Conservation (phyloP, 352 stramenopile genomes). For the Globisporangium solare region DNA sequence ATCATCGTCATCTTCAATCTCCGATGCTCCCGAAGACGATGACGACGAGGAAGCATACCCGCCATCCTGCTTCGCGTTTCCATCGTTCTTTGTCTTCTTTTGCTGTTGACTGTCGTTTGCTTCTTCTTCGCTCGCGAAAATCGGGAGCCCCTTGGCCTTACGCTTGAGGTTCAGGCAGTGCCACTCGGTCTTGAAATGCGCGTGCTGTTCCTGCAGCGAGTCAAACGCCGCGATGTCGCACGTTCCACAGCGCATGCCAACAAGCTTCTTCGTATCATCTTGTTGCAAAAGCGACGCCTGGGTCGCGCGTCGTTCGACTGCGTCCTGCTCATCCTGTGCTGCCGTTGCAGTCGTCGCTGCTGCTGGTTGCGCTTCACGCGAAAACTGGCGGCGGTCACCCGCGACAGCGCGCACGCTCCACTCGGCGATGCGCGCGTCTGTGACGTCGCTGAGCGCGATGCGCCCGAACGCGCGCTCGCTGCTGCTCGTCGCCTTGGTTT, state of each 20-base stretch:
- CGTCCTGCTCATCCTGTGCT: slow-evolving; percentile 3
- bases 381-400: slow-evolving; percentile 44
- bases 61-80: slow-evolving; percentile 3
- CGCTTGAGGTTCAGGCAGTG: slow-evolving; percentile 84
- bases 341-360: slow-evolving; percentile 5
- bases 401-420: slow-evolving; percentile 65
- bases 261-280: slow-evolving; percentile 27
- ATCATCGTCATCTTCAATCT: slow-evolving; percentile 47
- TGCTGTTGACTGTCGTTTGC: slow-evolving; percentile 17
- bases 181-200: slow-evolving; percentile 80
- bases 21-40: slow-evolving; percentile 32
- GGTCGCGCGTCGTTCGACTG: slow-evolving; percentile 21
- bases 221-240: slow-evolving; percentile 67
- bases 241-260: slow-evolving; percentile 64
- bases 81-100: slow-evolving; percentile 19
- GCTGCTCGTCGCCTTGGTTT: slow-evolving; percentile 9
- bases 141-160: slow-evolving; percentile 43
- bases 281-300: slow-evolving; percentile 32
- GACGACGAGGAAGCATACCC: slow-evolving; percentile 24
- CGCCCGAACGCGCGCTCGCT: slow-evolving; percentile 51
- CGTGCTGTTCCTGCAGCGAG: slow-evolving; percentile 76
- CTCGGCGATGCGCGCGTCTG: slow-evolving; percentile 27
- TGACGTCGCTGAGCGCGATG: slow-evolving; percentile 62
- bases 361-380: slow-evolving; percentile 9
- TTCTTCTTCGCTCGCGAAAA: slow-evolving; percentile 33